A percentile compares a stretch with the other conserved stretches of the same genome.
Evolutionary conservation across 2,329 filamentous ascomycete species (phyloP).

Genomic region (Penicillium sp.): DNA sequence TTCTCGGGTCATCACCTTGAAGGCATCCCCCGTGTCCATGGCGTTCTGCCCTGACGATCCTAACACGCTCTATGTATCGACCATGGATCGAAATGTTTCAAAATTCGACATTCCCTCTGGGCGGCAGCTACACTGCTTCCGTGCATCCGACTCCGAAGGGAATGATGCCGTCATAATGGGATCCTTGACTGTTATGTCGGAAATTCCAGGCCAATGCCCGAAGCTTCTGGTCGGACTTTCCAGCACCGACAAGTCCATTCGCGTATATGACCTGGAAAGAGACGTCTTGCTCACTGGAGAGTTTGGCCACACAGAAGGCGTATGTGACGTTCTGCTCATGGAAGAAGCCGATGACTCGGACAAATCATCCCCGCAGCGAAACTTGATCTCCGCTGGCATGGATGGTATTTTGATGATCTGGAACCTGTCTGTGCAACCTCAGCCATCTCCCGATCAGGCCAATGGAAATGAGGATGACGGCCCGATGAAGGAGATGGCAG

Average conservation of each 20-base stretch:
- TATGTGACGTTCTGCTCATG: conserved; percentile 78
- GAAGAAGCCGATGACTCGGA: conserved; percentile 43
- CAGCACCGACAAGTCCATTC: conserved; percentile 91
- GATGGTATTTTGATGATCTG: conserved; percentile 86
- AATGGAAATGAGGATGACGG: conserved; percentile 39
- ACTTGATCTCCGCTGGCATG: conserved; percentile 71
- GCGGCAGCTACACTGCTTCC: conserved; percentile 71
- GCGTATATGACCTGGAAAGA: conserved; percentile 78
- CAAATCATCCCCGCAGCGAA: conserved; percentile 47
- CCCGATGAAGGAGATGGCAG: conserved; percentile 51
- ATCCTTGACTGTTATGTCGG: conserved; percentile 64
- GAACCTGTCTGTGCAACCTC: conserved; percentile 45
- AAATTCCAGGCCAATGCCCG: conserved; percentile 56
- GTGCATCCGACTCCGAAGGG: conserved; percentile 76
- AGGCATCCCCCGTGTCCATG: conserved; percentile 86
- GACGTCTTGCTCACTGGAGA: conserved; percentile 81
- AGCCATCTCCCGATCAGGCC: conserved; percentile 32
- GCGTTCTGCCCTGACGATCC: conserved; percentile 64
- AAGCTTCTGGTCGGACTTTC: conserved; percentile 82
- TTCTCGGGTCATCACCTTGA: conserved; percentile 74
- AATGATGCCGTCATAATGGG: conserved; percentile 82
- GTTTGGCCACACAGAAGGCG: conserved; percentile 92
- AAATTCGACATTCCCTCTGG: conserved; percentile 66
- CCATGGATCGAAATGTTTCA: conserved; percentile 62
- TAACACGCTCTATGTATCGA: conserved; percentile 59